Evolutionary conservation across 23 red algal genomes (phyloP).

Genomic region (Gracilaria domingensis): DNA sequence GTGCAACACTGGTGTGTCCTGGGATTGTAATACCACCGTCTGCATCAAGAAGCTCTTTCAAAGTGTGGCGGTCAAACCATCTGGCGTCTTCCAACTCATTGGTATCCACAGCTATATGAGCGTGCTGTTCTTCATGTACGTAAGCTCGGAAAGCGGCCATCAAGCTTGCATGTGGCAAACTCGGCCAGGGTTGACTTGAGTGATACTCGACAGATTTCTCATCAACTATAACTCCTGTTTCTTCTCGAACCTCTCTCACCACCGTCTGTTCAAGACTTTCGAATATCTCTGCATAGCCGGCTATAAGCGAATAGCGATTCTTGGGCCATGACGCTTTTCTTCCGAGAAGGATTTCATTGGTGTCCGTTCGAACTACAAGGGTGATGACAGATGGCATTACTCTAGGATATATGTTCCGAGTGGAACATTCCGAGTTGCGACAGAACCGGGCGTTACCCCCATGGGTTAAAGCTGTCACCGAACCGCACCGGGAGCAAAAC

Average conservation of each 20-base stretch:
- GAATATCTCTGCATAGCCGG: slow-evolving; percentile 82
- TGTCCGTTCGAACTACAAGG: slow-evolving; percentile 48
- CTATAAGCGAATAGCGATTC: slow-evolving; percentile 75
- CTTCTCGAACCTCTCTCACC: slow-evolving; percentile 77
- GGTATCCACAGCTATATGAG: slow-evolving; percentile 26
- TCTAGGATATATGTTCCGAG: slow-evolving; percentile 71
- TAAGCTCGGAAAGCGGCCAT: slow-evolving; percentile 59
- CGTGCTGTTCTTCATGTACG: slow-evolving; percentile 11
- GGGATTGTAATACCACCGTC: slow-evolving; percentile 43
- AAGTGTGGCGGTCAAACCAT: slow-evolving; percentile 28
- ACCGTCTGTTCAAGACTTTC: slow-evolving; percentile 84
- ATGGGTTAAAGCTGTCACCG: neutral
- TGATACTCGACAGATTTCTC: slow-evolving; percentile 43
- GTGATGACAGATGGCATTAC: slow-evolving; percentile 77
- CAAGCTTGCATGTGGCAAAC: slow-evolving; percentile 46
- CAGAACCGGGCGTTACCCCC: slow-evolving; percentile 43
- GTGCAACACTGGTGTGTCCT: slow-evolving; percentile 37
- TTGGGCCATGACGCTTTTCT: slow-evolving; percentile 63
- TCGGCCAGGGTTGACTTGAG: slow-evolving; percentile 63
- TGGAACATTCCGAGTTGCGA: slow-evolving; percentile 1
- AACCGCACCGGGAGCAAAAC: slow-evolving; percentile 52
- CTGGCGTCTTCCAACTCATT: slow-evolving; percentile 41
- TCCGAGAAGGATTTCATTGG: slow-evolving; percentile 58
- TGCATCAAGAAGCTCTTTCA: neutral
- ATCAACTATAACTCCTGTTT: slow-evolving; percentile 73